Evolutionary conservation across 805 yeast species (phyloP).

Genomic region (Sugiyamaella smithiae): DNA sequence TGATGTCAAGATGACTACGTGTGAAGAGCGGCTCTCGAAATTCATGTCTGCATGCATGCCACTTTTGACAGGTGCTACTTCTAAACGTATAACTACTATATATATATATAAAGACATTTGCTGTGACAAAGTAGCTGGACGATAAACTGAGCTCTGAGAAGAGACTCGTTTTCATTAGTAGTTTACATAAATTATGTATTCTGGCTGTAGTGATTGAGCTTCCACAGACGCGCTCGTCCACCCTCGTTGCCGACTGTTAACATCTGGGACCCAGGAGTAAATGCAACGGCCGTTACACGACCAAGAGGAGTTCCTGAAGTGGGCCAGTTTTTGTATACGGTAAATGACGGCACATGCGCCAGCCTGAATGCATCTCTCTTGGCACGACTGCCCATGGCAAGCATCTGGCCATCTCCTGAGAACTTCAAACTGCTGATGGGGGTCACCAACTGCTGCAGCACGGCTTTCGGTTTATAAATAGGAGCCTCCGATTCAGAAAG

Average conservation of each 20-base stretch:
- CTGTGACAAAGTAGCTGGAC: too few relatives aligned
- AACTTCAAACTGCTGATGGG: conserved; percentile 71
- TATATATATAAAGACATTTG: too few relatives aligned
- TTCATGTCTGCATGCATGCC: too few relatives aligned
- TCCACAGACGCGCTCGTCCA: conserved; percentile 88
- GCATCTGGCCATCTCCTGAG: conserved; percentile 82
- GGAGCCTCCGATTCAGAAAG: conserved; percentile 33
- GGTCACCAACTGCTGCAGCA: conserved; percentile 77
- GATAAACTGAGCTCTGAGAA: too few relatives aligned
- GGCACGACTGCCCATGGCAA: conserved; percentile 81
- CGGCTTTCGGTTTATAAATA: conserved; percentile 51
- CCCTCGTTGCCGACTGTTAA: conserved; percentile 86
- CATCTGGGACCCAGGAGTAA: conserved; percentile 80
- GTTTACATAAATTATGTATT: too few relatives aligned
- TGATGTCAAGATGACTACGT: background rate
- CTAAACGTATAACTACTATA: too few relatives aligned
- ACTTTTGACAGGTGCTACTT: too few relatives aligned
- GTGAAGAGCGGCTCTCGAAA: conserved; percentile 3
- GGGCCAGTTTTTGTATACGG: conserved; percentile 94
- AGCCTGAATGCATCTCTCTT: conserved; percentile 81
- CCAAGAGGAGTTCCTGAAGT: conserved; percentile 96
- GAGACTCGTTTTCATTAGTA: too few relatives aligned
- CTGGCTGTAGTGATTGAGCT: conserved; percentile 80
- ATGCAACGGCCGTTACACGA: conserved; percentile 76
- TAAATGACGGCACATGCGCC: conserved; percentile 83